Percentiles rank a stretch among this genome's conserved stretches.
Evolutionary conservation across 768 basidiomycete species (phyloP).

Genomic region (Collybia nuda): DNA sequence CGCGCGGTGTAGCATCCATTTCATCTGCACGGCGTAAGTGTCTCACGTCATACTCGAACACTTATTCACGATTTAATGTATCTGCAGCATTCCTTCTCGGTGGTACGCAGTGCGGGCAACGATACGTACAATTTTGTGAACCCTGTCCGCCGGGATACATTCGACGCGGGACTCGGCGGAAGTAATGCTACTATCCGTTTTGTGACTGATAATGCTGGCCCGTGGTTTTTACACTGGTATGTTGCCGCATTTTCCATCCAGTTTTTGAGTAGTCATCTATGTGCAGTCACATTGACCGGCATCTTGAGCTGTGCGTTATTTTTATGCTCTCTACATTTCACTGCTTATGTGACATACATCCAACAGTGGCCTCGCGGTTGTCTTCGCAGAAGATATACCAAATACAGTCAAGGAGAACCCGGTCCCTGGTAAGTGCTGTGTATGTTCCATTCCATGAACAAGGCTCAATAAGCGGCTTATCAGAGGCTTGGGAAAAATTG

Average conservation of each 20-base stretch:
- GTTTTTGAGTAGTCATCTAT: neutral
- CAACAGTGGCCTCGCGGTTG: neutral
- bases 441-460: neutral
- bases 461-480: neutral
- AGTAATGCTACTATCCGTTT: conserved; percentile 53
- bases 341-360: too few species aligned
- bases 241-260: neutral
- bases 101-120: conserved; percentile 31
- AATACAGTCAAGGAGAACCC: neutral
- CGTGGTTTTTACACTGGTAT: conserved; percentile 32
- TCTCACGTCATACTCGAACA: neutral
- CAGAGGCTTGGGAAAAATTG: neutral
- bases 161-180: conserved; percentile 24
- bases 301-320: conserved; percentile 7
- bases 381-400: neutral
- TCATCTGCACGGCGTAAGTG: conserved; percentile 31
- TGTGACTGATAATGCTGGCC: conserved; percentile 64
- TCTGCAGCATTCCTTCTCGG: conserved; percentile 34
- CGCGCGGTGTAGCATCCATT: conserved; percentile 24
- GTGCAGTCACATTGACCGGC: conserved; percentile 11
- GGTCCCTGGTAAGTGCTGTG: neutral
- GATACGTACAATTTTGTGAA: conserved; percentile 22
- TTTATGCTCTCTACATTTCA: too few species aligned
- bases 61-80: neutral
- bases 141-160: conserved; percentile 31